phyloP scores from a whole-genome alignment of 257 asterid genomes.

The Capsicum baccatum region DNA sequence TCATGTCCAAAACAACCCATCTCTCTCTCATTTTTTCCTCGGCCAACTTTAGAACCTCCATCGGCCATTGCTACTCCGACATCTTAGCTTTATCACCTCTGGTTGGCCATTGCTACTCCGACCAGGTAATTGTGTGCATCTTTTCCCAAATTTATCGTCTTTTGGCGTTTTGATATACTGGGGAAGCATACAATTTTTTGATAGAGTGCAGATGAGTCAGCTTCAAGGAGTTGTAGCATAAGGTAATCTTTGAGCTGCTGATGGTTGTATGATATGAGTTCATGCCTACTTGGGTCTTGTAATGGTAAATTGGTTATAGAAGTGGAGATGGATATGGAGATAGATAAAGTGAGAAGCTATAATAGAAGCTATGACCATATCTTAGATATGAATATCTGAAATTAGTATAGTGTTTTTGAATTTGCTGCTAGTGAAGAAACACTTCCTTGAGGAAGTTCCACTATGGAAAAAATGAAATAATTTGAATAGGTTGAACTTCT shows the following conservation, averaged over 20 bases:
- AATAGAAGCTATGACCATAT: background rate
- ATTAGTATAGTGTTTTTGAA: background rate
- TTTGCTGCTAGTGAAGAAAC: background rate
- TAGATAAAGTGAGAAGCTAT: background rate
- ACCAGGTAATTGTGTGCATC: background rate
- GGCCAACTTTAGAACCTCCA: too few species aligned
- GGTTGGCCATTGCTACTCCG: too few species aligned
- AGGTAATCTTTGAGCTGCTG: background rate
- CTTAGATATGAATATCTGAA: background rate
- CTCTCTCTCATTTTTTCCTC: too few species aligned
- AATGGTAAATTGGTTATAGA: background rate
- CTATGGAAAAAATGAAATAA: background rate
- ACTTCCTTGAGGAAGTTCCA: conserved; percentile 20
- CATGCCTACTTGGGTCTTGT: conserved; percentile 13
- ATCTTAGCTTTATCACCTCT: too few species aligned
- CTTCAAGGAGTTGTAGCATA: background rate
- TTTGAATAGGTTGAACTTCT: conserved; percentile 1
- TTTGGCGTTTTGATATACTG: background rate
- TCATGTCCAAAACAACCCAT: too few species aligned
- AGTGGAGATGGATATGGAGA: background rate
- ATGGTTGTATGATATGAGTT: background rate
- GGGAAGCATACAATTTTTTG: background rate
- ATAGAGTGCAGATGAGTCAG: background rate
- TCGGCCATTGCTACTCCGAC: too few species aligned
- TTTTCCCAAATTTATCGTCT: background rate